Conservation (phyloP, 2,329 filamentous ascomycete genomes). For the Xylaria sp. region DNA sequence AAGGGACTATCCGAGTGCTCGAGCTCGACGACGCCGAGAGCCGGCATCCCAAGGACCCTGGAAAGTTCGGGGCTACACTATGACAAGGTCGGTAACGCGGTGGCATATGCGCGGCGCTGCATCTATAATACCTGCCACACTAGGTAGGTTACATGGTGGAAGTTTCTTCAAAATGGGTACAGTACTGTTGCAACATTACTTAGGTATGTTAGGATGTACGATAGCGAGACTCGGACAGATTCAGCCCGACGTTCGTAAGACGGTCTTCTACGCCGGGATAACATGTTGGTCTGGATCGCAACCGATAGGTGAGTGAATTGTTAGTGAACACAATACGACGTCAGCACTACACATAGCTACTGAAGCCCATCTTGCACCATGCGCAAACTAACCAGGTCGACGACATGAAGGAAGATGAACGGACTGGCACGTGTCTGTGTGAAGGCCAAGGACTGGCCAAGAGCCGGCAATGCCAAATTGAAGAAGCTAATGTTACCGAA, state of each 20-base stretch:
- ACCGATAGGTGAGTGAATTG: not conserved
- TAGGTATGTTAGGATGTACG: too few species aligned
- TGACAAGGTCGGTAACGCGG: not conserved
- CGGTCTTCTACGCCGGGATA: not conserved
- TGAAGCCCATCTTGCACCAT: not conserved
- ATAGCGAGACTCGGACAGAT: not conserved
- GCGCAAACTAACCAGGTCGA: not conserved
- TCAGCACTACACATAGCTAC: not conserved
- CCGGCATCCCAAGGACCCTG: not conserved
- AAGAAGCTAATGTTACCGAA: slow-evolving; percentile 6
- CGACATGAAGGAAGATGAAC: slow-evolving; percentile 17
- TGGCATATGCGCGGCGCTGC: not conserved
- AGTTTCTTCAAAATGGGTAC: not conserved
- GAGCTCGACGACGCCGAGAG: not conserved
- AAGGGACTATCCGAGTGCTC: not conserved
- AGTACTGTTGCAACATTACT: not conserved
- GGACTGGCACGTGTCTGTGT: slow-evolving; percentile 31
- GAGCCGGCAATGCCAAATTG: slow-evolving; percentile 30
- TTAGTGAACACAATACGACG: not conserved
- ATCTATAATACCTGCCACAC: slow-evolving; percentile 2
- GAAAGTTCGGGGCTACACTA: not conserved
- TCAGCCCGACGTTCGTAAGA: not conserved
- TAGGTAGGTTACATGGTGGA: slow-evolving; percentile 6
- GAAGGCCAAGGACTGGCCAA: slow-evolving; percentile 38
- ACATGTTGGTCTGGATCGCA: not conserved